Evolutionary conservation across 768 basidiomycete genomes (phyloP).

Genomic region (Suillus decipiens): DNA sequence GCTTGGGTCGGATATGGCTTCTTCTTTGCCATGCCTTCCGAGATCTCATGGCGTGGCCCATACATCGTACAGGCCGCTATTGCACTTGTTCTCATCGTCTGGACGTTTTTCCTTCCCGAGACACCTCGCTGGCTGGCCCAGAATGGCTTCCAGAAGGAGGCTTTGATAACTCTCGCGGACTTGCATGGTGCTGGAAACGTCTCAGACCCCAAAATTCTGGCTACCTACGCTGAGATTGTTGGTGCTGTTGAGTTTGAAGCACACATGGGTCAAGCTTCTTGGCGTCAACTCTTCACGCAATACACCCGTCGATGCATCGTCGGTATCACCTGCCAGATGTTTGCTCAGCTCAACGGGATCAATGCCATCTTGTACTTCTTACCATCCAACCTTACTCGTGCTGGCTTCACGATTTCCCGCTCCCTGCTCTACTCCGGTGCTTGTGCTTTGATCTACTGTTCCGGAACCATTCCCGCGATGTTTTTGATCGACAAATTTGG

Average conservation of each 20-base stretch:
- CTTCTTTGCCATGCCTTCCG: constrained; percentile 45
- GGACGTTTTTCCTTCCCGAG: constrained; percentile 52
- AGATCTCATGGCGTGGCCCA: constrained; percentile 58
- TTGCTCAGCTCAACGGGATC: constrained; percentile 58
- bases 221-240: constrained; percentile 46
- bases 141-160: constrained; percentile 52
- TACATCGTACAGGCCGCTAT: constrained; percentile 55
- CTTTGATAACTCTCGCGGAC: constrained; percentile 54
- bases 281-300: constrained; percentile 50
- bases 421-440: constrained; percentile 49
- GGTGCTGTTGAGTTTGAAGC: constrained; percentile 41
- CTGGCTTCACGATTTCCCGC: constrained; percentile 46
- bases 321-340: constrained; percentile 56
- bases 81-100: constrained; percentile 45
- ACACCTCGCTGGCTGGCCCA: constrained; percentile 58
- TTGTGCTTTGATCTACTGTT: constrained; percentile 49
- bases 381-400: constrained; percentile 51
- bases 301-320: constrained; percentile 51
- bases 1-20: constrained; percentile 54
- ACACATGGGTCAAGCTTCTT: constrained; percentile 43
- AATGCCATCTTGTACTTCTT: constrained; percentile 61
- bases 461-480: constrained; percentile 54
- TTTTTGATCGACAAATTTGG: constrained; percentile 55
- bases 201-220: constrained; percentile 42
- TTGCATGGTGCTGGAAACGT: constrained; percentile 53